Evolutionary conservation across 2,329 filamentous ascomycete genomes (phyloP).

Genomic region (Zasmidium cellare): DNA sequence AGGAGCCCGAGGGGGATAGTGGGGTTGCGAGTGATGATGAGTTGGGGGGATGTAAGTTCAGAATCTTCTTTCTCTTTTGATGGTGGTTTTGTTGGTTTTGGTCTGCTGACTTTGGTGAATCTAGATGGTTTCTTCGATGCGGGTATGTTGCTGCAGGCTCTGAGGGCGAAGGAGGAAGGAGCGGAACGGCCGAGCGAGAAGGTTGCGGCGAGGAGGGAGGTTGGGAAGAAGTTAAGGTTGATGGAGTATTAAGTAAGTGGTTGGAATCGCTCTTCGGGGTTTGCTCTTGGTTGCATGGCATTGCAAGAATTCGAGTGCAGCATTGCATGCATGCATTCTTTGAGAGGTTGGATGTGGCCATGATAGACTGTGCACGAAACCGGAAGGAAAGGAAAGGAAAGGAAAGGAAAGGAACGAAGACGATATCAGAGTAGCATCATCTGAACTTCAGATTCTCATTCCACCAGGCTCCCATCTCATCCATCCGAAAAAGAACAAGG

Average conservation of each 20-base stretch:
- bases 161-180: conserved; percentile 66
- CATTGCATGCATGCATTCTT: no score
- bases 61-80: not conserved
- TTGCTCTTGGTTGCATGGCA: no score
- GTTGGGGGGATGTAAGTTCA: conserved; percentile 82
- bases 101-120: conserved; percentile 1
- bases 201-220: conserved; percentile 64
- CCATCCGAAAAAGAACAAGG: not conserved
- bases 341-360: no score
- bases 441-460: no score
- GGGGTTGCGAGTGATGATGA: conserved; percentile 77
- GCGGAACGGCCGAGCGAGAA: conserved; percentile 53
- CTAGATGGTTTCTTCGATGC: conserved; percentile 96
- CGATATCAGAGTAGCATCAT: no score
- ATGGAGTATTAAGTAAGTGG: conserved; percentile 70
- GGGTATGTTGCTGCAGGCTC: conserved; percentile 86
- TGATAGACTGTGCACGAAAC: no score
- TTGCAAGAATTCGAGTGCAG: not conserved
- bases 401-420: no score
- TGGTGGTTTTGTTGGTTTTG: not conserved
- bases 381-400: no score
- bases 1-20: conserved; percentile 59
- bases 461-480: not conserved
- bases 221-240: conserved; percentile 72
- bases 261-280: no score